Percentiles rank a stretch among this genome's conserved stretches.
phyloP scores from a whole-genome alignment of 768 basidiomycete species.

The Suillus placidus region DNA sequence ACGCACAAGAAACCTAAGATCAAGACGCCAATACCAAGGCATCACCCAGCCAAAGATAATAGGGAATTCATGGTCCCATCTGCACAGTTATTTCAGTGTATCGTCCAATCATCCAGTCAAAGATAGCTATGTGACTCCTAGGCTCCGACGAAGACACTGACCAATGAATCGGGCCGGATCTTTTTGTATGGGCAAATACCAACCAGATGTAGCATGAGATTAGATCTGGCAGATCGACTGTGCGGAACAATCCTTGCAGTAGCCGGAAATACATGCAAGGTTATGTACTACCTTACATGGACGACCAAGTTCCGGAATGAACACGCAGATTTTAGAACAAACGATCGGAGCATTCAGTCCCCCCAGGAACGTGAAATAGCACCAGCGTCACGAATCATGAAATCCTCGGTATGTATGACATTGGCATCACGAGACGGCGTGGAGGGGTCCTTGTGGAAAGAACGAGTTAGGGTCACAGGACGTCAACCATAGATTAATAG shows the following conservation, averaged over 20 bases:
- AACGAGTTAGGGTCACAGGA: slow-evolving; percentile 15
- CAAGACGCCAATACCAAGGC: not conserved
- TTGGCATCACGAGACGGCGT: slow-evolving; percentile 14
- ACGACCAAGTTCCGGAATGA: slow-evolving; percentile 34
- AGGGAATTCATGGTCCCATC: not conserved
- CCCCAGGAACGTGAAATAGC: slow-evolving; percentile 39
- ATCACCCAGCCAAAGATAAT: not conserved
- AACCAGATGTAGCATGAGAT: slow-evolving; percentile 14
- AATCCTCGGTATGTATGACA: slow-evolving; percentile 27
- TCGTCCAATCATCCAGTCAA: slow-evolving; percentile 2
- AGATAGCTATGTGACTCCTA: not conserved
- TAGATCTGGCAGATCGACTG: slow-evolving; percentile 32
- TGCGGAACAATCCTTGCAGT: slow-evolving; percentile 34
- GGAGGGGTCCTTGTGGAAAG: slow-evolving; percentile 15
- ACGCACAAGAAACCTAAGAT: not conserved
- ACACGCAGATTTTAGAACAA: slow-evolving; percentile 23
- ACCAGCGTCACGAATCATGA: slow-evolving; percentile 33
- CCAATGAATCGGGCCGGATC: slow-evolving; percentile 7
- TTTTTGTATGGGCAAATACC: slow-evolving; percentile 1
- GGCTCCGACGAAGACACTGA: not conserved
- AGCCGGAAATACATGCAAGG: slow-evolving; percentile 31
- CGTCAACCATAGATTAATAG: slow-evolving; percentile 3
- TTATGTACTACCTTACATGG: slow-evolving; percentile 22
- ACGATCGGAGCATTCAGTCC: slow-evolving; percentile 25
- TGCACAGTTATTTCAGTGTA: not conserved